phyloP scores from a whole-genome alignment of 2,329 filamentous ascomycete genomes.

The Escovopsis sp. region DNA sequence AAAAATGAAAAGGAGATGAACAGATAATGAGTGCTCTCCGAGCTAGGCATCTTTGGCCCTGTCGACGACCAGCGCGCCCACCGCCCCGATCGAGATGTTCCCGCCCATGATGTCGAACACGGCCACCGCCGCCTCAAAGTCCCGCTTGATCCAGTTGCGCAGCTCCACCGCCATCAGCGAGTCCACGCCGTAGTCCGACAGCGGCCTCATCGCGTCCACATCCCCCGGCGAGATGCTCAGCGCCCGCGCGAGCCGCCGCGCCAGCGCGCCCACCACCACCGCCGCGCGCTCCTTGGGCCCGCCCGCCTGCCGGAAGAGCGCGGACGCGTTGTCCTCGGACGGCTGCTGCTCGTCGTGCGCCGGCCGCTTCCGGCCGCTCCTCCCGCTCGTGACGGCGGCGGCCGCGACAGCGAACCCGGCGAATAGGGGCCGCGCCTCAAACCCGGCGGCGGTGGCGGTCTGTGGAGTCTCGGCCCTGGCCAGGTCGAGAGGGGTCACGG shows the following conservation, averaged over 20 bases:
- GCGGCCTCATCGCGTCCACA: constrained; percentile 9
- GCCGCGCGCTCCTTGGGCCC: not conserved
- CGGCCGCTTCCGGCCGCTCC: not conserved
- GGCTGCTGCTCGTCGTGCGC: not conserved
- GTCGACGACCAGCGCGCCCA: not conserved
- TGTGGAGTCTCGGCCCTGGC: too few relatives aligned
- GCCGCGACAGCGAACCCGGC: not conserved
- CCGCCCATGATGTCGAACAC: constrained; percentile 23
- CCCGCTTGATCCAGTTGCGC: constrained; percentile 24
- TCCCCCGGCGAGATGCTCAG: constrained; percentile 15
- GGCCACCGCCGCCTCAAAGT: constrained; percentile 18
- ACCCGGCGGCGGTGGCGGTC: not conserved
- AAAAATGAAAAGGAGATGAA: too few relatives aligned
- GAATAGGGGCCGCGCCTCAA: not conserved
- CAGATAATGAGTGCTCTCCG: too few relatives aligned
- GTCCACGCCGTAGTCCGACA: constrained; percentile 12
- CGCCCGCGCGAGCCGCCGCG: constrained; percentile 16
- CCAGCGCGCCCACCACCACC: constrained; percentile 10
- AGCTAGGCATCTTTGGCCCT: not conserved
- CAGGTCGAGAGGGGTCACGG: not conserved
- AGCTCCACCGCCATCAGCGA: constrained; percentile 29
- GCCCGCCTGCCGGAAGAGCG: not conserved
- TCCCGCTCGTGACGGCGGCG: not conserved
- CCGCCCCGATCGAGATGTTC: not conserved
- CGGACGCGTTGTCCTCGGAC: not conserved